Evolutionary conservation across 2,329 filamentous ascomycete genomes (phyloP).

Genomic region (Aspergillus aculeatinus): DNA sequence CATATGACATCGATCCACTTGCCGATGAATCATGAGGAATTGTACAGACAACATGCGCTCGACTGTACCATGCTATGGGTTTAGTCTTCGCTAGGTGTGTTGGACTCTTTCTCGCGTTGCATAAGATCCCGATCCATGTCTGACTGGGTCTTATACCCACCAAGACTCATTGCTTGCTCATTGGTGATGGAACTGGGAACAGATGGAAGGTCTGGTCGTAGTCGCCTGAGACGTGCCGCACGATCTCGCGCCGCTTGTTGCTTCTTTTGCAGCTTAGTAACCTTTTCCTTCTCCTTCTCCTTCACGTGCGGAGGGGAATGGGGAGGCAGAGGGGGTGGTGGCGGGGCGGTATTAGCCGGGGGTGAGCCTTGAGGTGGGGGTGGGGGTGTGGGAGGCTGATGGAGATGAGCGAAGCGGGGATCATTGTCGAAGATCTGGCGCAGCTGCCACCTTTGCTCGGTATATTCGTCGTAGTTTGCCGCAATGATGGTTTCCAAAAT

Average conservation of each 20-base stretch:
- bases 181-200: constrained; percentile 29
- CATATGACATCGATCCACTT: background rate
- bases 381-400: constrained; percentile 26
- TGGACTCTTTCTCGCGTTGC: constrained; percentile 23
- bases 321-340: constrained; percentile 25
- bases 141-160: constrained; percentile 32
- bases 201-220: constrained; percentile 32
- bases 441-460: constrained; percentile 65
- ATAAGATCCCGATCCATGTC: constrained; percentile 35
- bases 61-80: background rate
- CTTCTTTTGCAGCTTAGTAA: constrained; percentile 29
- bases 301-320: constrained; percentile 13
- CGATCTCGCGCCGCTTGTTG: constrained; percentile 30
- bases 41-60: background rate
- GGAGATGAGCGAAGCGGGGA: constrained; percentile 35
- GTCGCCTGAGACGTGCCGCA: constrained; percentile 28
- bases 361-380: constrained; percentile 25
- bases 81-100: constrained; percentile 6
- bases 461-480: constrained; percentile 76
- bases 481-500: constrained; percentile 71
- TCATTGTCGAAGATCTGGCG: constrained; percentile 51
- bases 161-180: constrained; percentile 30
- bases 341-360: constrained; percentile 18
- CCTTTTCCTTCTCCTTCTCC: constrained; percentile 22
- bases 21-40: background rate